A percentile compares a stretch with the other conserved stretches of the same genome.
These are phyloP conservation scores for Naganishia friedmannii DNA, from an alignment of 768 basidiomycete species.

Conservation along the genomic window DNA sequence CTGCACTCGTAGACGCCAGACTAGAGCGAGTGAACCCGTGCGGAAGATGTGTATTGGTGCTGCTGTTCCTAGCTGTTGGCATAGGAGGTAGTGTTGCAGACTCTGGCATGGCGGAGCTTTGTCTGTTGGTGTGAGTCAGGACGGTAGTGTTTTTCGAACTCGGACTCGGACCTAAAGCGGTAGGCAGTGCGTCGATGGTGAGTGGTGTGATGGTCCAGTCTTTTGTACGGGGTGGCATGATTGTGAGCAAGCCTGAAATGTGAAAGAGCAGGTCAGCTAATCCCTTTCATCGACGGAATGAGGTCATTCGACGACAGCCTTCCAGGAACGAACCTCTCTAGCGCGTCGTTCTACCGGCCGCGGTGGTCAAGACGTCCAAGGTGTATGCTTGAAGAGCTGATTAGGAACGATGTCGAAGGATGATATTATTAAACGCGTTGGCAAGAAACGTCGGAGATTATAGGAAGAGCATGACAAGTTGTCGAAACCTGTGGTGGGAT, in stretches of 20 bases:
- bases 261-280: neutral
- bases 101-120: conserved; percentile 22
- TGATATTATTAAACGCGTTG: neutral
- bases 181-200: conserved; percentile 6
- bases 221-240: neutral
- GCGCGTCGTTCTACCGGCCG: neutral
- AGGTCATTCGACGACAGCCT: too few species aligned
- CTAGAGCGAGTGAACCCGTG: conserved; percentile 13
- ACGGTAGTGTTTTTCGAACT: neutral
- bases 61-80: conserved; percentile 5
- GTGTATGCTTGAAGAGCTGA: neutral
- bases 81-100: conserved; percentile 10
- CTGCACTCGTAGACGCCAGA: neutral
- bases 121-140: neutral
- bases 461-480: neutral
- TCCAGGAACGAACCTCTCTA: neutral
- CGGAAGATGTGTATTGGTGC: neutral
- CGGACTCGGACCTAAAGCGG: conserved; percentile 6
- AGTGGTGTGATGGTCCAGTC: conserved; percentile 17
- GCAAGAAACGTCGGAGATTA: neutral
- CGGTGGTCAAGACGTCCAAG: neutral
- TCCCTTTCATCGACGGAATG: neutral
- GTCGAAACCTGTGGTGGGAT: neutral
- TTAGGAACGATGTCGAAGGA: neutral
- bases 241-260: neutral